These are phyloP conservation scores for Gossypium lobatum DNA, from an alignment of 441 rosid genomes.

Conservation along the genomic window DNA sequence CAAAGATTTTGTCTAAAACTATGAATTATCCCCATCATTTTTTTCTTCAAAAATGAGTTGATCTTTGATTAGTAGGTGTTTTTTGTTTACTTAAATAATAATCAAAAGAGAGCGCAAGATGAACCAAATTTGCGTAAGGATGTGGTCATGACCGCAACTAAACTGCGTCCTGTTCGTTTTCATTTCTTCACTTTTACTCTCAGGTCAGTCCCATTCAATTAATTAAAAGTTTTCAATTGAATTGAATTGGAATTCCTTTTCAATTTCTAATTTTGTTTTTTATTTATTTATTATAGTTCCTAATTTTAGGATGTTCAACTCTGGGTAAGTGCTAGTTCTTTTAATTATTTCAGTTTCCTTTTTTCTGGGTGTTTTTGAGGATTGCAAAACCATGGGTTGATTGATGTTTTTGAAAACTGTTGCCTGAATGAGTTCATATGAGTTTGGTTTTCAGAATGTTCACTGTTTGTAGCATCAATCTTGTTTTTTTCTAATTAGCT, in stretches of 20 bases:
- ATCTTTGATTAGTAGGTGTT: not conserved
- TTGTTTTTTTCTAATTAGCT: not conserved
- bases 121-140: constrained; percentile 8
- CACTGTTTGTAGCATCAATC: constrained; percentile 9
- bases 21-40: no score
- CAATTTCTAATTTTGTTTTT: not conserved
- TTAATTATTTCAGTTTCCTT: not conserved
- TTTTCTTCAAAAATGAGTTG: not conserved
- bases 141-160: constrained; percentile 9
- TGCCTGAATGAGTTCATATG: not conserved
- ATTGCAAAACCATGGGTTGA: not conserved
- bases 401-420: not conserved
- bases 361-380: not conserved
- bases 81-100: not conserved
- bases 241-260: not conserved
- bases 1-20: not conserved
- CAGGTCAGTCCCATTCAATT: constrained; percentile 8
- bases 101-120: not conserved
- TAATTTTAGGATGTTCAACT: constrained; percentile 11
- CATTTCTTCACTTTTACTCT: constrained; percentile 10
- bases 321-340: constrained; percentile 16
- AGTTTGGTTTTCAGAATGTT: not conserved
- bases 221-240: not conserved
- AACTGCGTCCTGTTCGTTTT: constrained; percentile 4
- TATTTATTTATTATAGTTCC: not conserved